Evolutionary conservation across 2,329 filamentous ascomycete species (phyloP).

Genomic region (Apiospora marii): DNA sequence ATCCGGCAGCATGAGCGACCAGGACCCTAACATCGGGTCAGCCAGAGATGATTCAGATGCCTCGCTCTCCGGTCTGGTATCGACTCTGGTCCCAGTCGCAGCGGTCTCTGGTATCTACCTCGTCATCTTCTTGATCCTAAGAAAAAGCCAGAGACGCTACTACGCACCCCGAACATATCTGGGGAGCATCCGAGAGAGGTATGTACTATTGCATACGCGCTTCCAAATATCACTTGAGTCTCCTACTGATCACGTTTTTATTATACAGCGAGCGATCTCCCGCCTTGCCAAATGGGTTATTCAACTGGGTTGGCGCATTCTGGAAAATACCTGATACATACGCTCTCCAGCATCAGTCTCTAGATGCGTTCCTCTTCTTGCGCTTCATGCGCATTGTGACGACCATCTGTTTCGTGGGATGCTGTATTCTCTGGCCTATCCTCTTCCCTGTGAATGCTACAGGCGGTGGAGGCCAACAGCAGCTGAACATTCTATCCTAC

Average conservation of each 20-base stretch:
- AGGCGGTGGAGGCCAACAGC: slow-evolving; percentile 67
- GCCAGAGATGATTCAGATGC: not conserved
- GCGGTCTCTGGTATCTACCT: slow-evolving; percentile 50
- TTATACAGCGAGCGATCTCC: slow-evolving; percentile 62
- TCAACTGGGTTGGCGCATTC: slow-evolving; percentile 74
- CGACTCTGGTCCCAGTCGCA: slow-evolving; percentile 51
- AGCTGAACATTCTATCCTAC: slow-evolving; percentile 83
- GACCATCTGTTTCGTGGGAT: slow-evolving; percentile 83
- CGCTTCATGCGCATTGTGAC: slow-evolving; percentile 83
- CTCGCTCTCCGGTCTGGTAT: slow-evolving; percentile 41
- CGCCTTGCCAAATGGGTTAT: slow-evolving; percentile 63
- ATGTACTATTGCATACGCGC: slow-evolving; percentile 22
- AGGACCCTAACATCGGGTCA: slow-evolving; percentile 29
- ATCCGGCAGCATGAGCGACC: slow-evolving; percentile 34
- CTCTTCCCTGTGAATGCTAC: slow-evolving; percentile 88
- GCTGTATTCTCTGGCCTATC: slow-evolving; percentile 84
- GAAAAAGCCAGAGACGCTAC: slow-evolving; percentile 54
- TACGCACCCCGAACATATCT: slow-evolving; percentile 61
- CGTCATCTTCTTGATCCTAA: slow-evolving; percentile 53
- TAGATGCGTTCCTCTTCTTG: slow-evolving; percentile 91
- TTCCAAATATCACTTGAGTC: slow-evolving; percentile 29
- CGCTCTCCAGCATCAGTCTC: slow-evolving; percentile 86
- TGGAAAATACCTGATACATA: slow-evolving; percentile 77
- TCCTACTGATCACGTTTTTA: slow-evolving; percentile 18
- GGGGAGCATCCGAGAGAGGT: slow-evolving; percentile 54